Conservation (phyloP, 805 yeast genomes). For the Yarrowia yakushimensis region DNA sequence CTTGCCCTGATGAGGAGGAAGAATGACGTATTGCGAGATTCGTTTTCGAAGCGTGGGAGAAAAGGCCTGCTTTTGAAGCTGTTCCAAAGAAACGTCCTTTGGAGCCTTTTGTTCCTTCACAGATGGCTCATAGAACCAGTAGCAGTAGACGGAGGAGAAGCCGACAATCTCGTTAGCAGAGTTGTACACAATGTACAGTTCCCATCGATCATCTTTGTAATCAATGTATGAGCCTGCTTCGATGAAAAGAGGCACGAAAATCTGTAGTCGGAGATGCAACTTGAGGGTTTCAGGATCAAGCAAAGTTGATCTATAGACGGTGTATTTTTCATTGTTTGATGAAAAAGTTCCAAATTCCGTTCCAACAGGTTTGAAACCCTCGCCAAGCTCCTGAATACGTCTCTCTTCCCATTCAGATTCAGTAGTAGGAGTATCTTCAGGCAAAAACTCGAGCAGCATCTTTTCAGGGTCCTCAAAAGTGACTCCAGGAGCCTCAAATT, state of each 20-base stretch:
- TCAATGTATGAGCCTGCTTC: conserved; percentile 94
- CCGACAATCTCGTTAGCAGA: conserved; percentile 59
- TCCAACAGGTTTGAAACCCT: conserved; percentile 46
- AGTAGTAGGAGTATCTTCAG: conserved; percentile 55
- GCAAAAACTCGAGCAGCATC: conserved; percentile 56
- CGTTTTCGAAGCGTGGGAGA: conserved; percentile 51
- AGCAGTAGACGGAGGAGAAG: conserved; percentile 76
- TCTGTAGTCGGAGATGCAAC: conserved; percentile 67
- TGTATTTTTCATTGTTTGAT: conserved; percentile 42
- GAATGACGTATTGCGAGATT: conserved; percentile 79
- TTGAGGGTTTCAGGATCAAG: conserved; percentile 45
- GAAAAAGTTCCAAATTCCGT: neutral
- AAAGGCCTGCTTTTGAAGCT: conserved; percentile 33
- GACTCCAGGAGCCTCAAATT: conserved; percentile 44
- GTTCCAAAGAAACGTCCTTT: conserved; percentile 45
- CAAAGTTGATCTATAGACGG: conserved; percentile 51
- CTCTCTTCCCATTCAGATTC: conserved; percentile 65
- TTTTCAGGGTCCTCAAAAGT: conserved; percentile 59
- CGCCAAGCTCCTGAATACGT: conserved; percentile 47
- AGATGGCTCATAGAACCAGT: conserved; percentile 61
- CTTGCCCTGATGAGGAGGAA: conserved; percentile 78
- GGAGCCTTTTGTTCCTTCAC: neutral
- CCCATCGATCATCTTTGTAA: conserved; percentile 73
- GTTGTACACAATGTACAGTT: conserved; percentile 55
- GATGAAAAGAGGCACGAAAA: conserved; percentile 76